Evolutionary conservation across 2,329 filamentous ascomycete species (phyloP), one percentile per base, ranked within the genome.

Genomic region (Knufia fluminis): DNA sequence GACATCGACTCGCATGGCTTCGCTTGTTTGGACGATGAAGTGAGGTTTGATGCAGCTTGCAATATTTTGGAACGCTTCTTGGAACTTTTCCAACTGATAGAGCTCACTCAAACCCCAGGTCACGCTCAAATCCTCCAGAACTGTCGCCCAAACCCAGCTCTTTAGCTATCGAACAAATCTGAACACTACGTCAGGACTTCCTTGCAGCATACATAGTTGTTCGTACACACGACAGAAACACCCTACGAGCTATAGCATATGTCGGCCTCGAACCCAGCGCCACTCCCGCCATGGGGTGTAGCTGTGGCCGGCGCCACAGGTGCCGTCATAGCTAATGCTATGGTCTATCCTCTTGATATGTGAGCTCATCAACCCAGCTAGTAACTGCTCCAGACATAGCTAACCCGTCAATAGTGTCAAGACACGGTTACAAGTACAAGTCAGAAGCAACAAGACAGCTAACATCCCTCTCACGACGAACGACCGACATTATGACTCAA

Each of bases 321-420:
- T 54, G 92, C 92, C 41, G 88, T 97, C 32, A 76, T 98, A 52
- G 92, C 92, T 51, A 98, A 98, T 73, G 86, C 90, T 39, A 72
- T 96, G 55, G 91, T 97, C 51, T 98, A 98, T 68, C 92, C 92
- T 41, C 76, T 98, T 53, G 92, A 98, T 69, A 90, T 98, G 90
- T 95, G 74, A 73, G 85, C 14, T 31, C 28, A 7, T 7, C 7
- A 36, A 14, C 33, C n/a, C 16, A 36, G 4, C 33, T 8, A 6
- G 26, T 28, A 6, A 6, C 26, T 28, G 26, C 4, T 36, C n/a
- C 10, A 36, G 16, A 6, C 33, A 36, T 16, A 19, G 42, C 45
- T 40, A 38, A 14, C 32, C 36, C 36, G 4, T 17, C 17, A 43
- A 20, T 62, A 96, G 90, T 60, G 86, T 98, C 60, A 98, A 98